Conservation (phyloP, 768 basidiomycete genomes). For the Mycena galopus region DNA sequence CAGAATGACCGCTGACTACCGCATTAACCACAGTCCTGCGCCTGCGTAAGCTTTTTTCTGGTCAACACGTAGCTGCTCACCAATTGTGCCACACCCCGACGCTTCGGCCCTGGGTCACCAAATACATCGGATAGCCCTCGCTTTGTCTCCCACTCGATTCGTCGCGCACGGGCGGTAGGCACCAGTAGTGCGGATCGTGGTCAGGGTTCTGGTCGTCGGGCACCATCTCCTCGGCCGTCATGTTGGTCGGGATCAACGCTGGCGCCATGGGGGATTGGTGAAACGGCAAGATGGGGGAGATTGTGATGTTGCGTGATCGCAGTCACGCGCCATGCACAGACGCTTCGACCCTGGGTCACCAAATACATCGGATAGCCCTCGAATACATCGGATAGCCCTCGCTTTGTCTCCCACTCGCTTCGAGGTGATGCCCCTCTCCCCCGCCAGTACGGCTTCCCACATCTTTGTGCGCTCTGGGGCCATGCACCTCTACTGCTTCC, state of each 20-base stretch:
- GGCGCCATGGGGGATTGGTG: not conserved
- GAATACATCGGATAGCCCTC: no score
- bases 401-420: no score
- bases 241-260: not conserved
- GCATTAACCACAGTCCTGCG: not conserved
- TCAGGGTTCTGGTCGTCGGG: not conserved
- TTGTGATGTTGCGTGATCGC: not conserved
- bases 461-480: not conserved
- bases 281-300: not conserved
- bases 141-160: no score
- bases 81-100: not conserved
- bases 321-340: not conserved
- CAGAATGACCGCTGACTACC: not conserved
- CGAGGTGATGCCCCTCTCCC: no score
- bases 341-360: not conserved
- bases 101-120: not conserved
- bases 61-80: not conserved
- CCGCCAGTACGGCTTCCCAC: not conserved
- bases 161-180: not conserved
- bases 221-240: not conserved
- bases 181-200: not conserved
- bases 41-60: not conserved
- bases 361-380: not conserved
- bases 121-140: not conserved
- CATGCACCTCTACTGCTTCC: not conserved